Evolutionary conservation across 2,329 filamentous ascomycete species (phyloP).

Genomic region (Botrytis fragariae): DNA sequence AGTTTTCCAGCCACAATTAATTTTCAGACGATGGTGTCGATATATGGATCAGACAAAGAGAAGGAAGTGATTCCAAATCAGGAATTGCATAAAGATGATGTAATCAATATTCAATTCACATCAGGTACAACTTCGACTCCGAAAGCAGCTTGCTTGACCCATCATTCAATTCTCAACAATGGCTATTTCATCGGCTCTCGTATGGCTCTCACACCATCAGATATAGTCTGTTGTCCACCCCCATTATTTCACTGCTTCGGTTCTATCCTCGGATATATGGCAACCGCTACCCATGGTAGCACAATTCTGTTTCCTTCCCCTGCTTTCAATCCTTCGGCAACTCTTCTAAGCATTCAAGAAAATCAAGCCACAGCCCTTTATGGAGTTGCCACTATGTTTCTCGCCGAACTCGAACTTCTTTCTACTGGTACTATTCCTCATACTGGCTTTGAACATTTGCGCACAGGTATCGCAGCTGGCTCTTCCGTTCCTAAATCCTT

Average conservation of each 20-base stretch:
- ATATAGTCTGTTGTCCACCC: conserved; percentile 80
- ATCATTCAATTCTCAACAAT: conserved; percentile 89
- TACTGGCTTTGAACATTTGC: conserved; percentile 60
- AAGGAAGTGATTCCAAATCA: conserved; percentile 44
- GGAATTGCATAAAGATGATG: conserved; percentile 60
- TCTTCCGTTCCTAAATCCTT: conserved; percentile 79
- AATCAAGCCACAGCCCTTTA: conserved; percentile 65
- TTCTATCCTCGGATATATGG: conserved; percentile 72
- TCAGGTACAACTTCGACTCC: conserved; percentile 89
- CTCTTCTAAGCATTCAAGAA: conserved; percentile 53
- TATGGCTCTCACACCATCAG: conserved; percentile 73
- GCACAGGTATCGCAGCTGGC: conserved; percentile 91
- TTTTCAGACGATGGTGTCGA: conserved; percentile 39
- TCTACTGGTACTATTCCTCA: conserved; percentile 45
- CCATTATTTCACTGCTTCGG: conserved; percentile 92
- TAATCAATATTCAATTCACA: conserved; percentile 95
- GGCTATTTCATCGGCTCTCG: conserved; percentile 78
- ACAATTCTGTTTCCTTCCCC: conserved; percentile 82
- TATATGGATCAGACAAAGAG: conserved; percentile 32
- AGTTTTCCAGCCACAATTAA: conserved; percentile 40
- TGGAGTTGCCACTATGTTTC: conserved; percentile 93
- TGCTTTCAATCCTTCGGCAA: conserved; percentile 68
- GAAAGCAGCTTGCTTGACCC: conserved; percentile 87
- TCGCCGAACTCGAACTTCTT: conserved; percentile 79
- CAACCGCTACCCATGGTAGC: conserved; percentile 79